phyloP scores from a whole-genome alignment of 768 basidiomycete genomes.

The Leccinum uliginosum region DNA sequence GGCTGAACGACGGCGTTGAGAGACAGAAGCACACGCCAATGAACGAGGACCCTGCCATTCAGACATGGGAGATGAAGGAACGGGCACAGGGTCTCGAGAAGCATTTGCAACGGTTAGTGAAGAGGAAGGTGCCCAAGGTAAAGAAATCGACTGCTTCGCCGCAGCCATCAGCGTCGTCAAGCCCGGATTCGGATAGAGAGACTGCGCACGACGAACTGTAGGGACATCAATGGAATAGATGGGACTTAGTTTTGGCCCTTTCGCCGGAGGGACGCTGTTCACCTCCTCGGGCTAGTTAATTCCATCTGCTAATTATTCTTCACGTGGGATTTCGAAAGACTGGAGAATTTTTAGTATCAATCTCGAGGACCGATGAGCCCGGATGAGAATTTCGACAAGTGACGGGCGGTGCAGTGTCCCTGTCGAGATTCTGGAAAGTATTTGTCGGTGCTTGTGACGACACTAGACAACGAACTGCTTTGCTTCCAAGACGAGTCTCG shows the following conservation, averaged over 20 bases:
- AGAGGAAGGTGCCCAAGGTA: conserved; percentile 62
- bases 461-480: conserved; percentile 4
- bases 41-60: conserved; percentile 83
- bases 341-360: not conserved
- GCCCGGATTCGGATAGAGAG: conserved; percentile 19
- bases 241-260: not conserved
- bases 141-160: conserved; percentile 40
- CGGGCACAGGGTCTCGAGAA: conserved; percentile 77
- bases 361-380: not conserved
- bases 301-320: not conserved
- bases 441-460: conserved; percentile 24
- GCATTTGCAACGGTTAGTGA: conserved; percentile 63
- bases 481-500: conserved; percentile 5
- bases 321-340: not conserved
- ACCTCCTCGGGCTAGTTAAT: not conserved
- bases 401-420: not conserved
- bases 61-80: conserved; percentile 81
- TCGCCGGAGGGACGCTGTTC: not conserved
- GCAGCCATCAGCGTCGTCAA: conserved; percentile 11
- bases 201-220: conserved; percentile 31
- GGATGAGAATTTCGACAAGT: not conserved
- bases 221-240: conserved; percentile 15
- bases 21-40: conserved; percentile 71
- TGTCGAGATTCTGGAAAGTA: conserved; percentile 7
- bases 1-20: conserved; percentile 80